A percentile compares a stretch with the other conserved stretches of the same genome.
phyloP scores from a whole-genome alignment of 768 basidiomycete genomes.

The Gyrodon lividus region DNA sequence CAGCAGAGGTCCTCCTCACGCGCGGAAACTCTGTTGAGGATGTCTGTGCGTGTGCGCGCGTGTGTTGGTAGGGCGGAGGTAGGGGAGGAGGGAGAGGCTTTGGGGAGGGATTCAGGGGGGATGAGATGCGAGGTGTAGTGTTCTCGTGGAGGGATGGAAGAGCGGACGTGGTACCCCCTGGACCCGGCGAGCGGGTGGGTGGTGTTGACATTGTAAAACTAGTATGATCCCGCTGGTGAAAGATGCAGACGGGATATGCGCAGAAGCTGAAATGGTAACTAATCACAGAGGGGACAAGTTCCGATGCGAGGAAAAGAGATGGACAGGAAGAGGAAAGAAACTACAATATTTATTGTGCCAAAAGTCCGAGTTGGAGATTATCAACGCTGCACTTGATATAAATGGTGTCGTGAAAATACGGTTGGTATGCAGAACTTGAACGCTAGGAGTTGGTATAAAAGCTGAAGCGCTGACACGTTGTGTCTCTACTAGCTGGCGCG shows the following conservation, averaged over 20 bases:
- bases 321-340: no score
- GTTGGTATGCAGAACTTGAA: no score
- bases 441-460: no score
- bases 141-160: constrained; percentile 4
- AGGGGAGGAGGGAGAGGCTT: constrained; percentile 5
- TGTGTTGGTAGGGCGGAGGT: background rate
- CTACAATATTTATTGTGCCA: no score
- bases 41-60: background rate
- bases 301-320: no score
- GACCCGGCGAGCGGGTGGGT: constrained; percentile 13
- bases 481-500: no score
- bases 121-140: constrained; percentile 19
- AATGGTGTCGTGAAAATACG: no score
- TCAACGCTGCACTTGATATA: no score
- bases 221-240: background rate
- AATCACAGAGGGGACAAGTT: no score
- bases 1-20: background rate
- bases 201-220: constrained; percentile 6
- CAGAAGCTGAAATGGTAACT: background rate
- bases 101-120: constrained; percentile 24
- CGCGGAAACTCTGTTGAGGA: background rate
- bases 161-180: constrained; percentile 2
- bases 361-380: no score
- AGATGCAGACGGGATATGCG: background rate
- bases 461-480: no score